Evolutionary conservation across 2,329 filamentous ascomycete genomes (phyloP).

Genomic region (Massarina eburnea): DNA sequence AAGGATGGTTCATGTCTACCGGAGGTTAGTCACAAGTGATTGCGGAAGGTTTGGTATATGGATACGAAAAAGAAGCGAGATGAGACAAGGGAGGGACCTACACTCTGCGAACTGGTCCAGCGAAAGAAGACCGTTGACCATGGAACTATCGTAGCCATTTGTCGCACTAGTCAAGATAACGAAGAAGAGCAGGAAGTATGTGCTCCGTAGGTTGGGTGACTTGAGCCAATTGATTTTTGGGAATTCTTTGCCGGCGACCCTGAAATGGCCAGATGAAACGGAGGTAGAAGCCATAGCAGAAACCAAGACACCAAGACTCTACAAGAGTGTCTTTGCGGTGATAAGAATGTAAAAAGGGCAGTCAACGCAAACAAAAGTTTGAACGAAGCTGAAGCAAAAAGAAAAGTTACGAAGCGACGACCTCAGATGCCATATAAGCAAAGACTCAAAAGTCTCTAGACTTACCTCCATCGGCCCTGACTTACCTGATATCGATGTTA

Average conservation of each 20-base stretch:
- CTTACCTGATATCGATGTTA: too few relatives aligned
- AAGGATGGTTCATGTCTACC: slow-evolving; percentile 23
- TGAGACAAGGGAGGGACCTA: slow-evolving; percentile 7
- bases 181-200: slow-evolving; percentile 22
- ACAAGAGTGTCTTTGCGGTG: background rate
- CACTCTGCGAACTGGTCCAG: slow-evolving; percentile 24
- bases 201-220: slow-evolving; percentile 13
- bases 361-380: slow-evolving; percentile 12
- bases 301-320: background rate
- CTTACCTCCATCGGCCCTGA: too few relatives aligned
- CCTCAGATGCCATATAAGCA: too few relatives aligned
- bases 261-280: slow-evolving; percentile 18
- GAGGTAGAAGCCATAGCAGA: slow-evolving; percentile 3
- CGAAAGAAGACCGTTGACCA: slow-evolving; percentile 30
- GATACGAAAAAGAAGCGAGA: background rate
- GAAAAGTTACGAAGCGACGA: slow-evolving; percentile 6
- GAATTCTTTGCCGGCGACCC: slow-evolving; percentile 19
- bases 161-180: slow-evolving; percentile 22
- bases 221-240: slow-evolving; percentile 18
- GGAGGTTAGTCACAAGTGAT: background rate
- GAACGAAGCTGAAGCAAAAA: slow-evolving; percentile 9
- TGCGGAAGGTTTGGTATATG: background rate
- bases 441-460: too few relatives aligned
- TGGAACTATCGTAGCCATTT: slow-evolving; percentile 20
- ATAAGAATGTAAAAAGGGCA: background rate